A percentile compares a stretch with the other conserved stretches of the same genome.
Conservation (phyloP, 495 filamentous ascomycete genomes). For the Penicillium longicatenatum region DNA sequence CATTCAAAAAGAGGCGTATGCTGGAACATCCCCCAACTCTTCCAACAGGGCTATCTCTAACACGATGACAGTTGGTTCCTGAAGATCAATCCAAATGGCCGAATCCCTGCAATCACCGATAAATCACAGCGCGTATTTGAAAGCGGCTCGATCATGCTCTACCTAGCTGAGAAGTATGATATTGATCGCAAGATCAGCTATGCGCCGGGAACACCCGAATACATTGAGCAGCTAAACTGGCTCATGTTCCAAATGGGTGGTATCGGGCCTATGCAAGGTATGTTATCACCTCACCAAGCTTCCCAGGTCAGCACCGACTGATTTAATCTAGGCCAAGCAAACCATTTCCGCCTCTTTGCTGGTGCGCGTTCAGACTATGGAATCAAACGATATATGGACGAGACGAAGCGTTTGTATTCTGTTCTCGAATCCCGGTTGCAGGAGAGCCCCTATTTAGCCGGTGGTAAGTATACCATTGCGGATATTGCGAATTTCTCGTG, state of each 20-base stretch:
- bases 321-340: constrained; percentile 39
- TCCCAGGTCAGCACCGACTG: too few relatives aligned
- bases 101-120: constrained; percentile 71
- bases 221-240: constrained; percentile 49
- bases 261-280: constrained; percentile 44
- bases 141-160: constrained; percentile 49
- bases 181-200: constrained; percentile 46
- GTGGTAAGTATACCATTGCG: constrained; percentile 44
- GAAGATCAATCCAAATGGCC: constrained; percentile 86
- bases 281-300: too few relatives aligned
- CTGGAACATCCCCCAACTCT: background rate
- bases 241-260: constrained; percentile 48
- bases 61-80: constrained; percentile 63
- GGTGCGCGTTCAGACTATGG: constrained; percentile 41
- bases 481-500: constrained; percentile 44
- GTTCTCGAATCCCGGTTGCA: constrained; percentile 46
- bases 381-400: constrained; percentile 41
- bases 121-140: constrained; percentile 48
- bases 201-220: constrained; percentile 40
- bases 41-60: background rate
- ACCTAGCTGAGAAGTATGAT: constrained; percentile 50
- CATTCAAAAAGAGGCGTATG: constrained; percentile 68
- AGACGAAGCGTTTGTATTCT: constrained; percentile 41
- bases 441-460: constrained; percentile 45
- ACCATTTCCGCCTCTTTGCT: constrained; percentile 44